Evolutionary conservation across 75 land plant genomes (phyloP).

Genomic region (Cunninghamia lanceolata): DNA sequence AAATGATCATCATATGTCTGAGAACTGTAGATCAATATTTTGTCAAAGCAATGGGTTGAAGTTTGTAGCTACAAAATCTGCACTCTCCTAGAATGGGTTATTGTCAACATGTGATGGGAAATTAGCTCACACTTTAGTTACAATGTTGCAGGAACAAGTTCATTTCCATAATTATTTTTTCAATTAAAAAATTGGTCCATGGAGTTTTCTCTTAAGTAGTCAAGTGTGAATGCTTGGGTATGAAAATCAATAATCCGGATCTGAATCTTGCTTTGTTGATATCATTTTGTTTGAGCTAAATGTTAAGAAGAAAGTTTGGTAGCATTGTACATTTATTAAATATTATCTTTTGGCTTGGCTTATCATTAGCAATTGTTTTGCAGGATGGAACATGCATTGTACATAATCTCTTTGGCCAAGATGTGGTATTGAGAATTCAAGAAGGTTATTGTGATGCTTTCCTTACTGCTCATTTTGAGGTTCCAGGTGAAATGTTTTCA

Average conservation of each 20-base stretch:
- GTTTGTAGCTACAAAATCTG: not conserved
- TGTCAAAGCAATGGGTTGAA: not conserved
- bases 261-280: not conserved
- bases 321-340: not conserved
- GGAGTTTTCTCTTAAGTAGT: not conserved
- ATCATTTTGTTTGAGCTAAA: not conserved
- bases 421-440: conserved; percentile 78
- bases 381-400: conserved; percentile 96
- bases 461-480: conserved; percentile 96
- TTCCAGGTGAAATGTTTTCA: conserved; percentile 98
- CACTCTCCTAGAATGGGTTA: not conserved
- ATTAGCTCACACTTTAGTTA: not conserved
- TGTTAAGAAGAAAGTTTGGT: not conserved
- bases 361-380: conserved; percentile 1
- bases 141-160: not conserved
- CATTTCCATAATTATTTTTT: not conserved
- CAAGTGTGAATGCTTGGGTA: not conserved
- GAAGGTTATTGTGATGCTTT: conserved; percentile 89
- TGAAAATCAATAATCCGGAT: not conserved
- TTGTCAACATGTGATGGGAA: not conserved
- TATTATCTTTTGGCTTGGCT: not conserved
- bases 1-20: not conserved
- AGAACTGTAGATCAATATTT: not conserved
- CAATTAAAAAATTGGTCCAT: not conserved
- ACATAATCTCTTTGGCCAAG: conserved; percentile 90